A percentile compares a stretch with the other conserved stretches of the same genome.
Evolutionary conservation across 1,284 basidiomycete species (phyloP).

Genomic region (Tilletia indica): DNA sequence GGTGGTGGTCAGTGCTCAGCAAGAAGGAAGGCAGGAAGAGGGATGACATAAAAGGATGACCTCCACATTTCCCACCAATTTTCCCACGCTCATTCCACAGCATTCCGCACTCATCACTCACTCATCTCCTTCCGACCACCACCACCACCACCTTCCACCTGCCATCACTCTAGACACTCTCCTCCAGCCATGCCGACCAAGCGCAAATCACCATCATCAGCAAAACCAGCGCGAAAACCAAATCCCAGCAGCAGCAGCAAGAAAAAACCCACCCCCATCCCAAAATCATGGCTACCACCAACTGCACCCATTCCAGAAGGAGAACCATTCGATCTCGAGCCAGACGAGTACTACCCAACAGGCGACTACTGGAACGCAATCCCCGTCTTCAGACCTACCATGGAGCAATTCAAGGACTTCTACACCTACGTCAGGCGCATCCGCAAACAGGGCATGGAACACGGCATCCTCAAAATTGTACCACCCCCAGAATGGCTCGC

Average conservation of each 20-base stretch:
- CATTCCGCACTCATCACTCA: neutral
- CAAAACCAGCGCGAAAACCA: neutral
- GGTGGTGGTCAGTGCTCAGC: too few species aligned
- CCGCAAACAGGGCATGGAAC: conserved; percentile 50
- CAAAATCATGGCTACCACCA: neutral
- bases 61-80: too few species aligned
- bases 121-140: neutral
- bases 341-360: conserved; percentile 4
- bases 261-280: neutral
- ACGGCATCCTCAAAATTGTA: conserved; percentile 52
- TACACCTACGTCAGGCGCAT: conserved; percentile 49
- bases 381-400: conserved; percentile 52
- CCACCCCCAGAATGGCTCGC: conserved; percentile 50
- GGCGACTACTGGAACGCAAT: conserved; percentile 27
- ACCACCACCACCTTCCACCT: neutral
- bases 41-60: too few species aligned
- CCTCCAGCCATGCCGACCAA: neutral
- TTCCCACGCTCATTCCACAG: too few species aligned
- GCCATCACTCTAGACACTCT: too few species aligned
- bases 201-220: neutral
- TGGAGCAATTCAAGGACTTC: conserved; percentile 52
- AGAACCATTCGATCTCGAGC: neutral
- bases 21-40: too few species aligned
- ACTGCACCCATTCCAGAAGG: neutral
- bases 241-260: neutral